Conservation (phyloP, 805 yeast species). For the Pichia insulana region DNA sequence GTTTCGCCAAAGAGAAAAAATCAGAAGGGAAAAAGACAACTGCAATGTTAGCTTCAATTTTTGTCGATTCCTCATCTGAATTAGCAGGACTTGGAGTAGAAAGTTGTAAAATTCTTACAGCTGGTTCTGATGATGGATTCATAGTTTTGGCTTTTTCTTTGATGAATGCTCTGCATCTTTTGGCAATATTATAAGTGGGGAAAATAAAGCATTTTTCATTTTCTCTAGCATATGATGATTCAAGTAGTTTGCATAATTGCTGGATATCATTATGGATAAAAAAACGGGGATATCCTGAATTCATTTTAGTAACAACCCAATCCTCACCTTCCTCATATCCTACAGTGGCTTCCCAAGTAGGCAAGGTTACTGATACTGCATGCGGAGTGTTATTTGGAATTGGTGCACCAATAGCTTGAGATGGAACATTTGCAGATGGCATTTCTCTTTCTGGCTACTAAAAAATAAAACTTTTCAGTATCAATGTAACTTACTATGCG, state of each 20-base stretch:
- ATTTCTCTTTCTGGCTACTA: conserved; percentile 1
- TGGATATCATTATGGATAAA: conserved; percentile 60
- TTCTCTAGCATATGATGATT: conserved; percentile 66
- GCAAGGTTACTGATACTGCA: conserved; percentile 90
- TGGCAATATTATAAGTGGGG: conserved; percentile 71
- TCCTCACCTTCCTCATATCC: conserved; percentile 88
- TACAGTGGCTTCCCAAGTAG: conserved; percentile 90
- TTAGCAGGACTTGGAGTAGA: conserved; percentile 59
- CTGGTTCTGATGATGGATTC: conserved; percentile 23
- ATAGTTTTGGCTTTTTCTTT: conserved; percentile 33
- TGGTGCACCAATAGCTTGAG: conserved; percentile 61
- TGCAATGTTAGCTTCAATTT: conserved; percentile 62
- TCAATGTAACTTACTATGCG: too few species aligned
- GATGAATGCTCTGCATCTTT: conserved; percentile 76
- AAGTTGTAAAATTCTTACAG: conserved; percentile 61
- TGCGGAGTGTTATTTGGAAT: conserved; percentile 87
- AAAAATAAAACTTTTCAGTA: too few species aligned
- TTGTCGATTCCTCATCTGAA: conserved; percentile 49
- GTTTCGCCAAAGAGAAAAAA: conserved; percentile 58
- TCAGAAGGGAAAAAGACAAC: conserved; percentile 67
- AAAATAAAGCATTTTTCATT: conserved; percentile 70
- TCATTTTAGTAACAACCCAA: conserved; percentile 70
- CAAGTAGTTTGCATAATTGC: conserved; percentile 44
- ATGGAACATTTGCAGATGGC: conserved; percentile 12
- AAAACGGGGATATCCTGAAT: conserved; percentile 84